Evolutionary conservation across 495 filamentous ascomycete species (phyloP).

Genomic region (Penicillium nucicola): DNA sequence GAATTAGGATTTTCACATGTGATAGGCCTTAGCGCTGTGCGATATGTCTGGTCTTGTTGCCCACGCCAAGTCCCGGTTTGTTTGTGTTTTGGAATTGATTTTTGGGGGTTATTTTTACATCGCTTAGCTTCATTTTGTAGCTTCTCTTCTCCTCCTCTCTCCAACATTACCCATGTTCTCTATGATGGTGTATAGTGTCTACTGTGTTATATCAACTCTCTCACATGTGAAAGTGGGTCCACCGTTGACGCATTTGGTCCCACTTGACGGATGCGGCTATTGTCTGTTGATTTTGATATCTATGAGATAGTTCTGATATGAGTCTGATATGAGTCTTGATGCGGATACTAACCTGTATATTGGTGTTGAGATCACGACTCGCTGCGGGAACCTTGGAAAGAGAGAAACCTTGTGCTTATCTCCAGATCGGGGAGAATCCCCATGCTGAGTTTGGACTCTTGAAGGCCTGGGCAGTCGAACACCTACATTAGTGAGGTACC

Average conservation of each 20-base stretch:
- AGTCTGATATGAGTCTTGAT: too few species aligned
- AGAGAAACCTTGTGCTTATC: constrained; percentile 5
- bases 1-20: constrained; percentile 25
- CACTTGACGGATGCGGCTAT: neutral
- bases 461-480: too few species aligned
- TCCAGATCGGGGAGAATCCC: neutral
- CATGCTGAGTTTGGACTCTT: too few species aligned
- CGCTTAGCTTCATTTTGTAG: neutral
- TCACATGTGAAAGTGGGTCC: constrained; percentile 45
- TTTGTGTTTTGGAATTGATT: neutral
- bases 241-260: constrained; percentile 17
- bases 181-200: too few species aligned
- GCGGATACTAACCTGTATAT: too few species aligned
- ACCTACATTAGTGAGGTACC: too few species aligned
- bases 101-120: constrained; percentile 1
- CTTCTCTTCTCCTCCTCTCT: constrained; percentile 1
- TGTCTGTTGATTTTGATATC: neutral
- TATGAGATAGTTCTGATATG: neutral
- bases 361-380: too few species aligned
- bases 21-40: constrained; percentile 23
- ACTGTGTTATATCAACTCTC: constrained; percentile 1
- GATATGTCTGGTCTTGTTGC: constrained; percentile 17
- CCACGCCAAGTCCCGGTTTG: constrained; percentile 4
- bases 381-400: too few species aligned
- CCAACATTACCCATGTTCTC: too few species aligned